Conservation (phyloP, 768 basidiomycete genomes). For the Amanita thiersii region DNA sequence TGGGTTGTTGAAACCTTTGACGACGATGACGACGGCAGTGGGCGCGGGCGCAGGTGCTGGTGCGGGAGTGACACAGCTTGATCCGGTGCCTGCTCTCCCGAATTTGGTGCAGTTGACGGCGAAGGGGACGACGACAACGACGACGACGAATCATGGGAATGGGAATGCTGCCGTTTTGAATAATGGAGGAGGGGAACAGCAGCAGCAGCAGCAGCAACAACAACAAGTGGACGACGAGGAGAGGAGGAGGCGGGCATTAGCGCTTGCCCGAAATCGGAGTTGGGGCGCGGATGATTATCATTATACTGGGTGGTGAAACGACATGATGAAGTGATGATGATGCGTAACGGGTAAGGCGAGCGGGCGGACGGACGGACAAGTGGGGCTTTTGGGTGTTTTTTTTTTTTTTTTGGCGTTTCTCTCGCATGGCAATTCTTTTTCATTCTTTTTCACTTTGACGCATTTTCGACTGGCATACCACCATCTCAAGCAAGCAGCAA, state of each 20-base stretch:
- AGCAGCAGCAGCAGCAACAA: not conserved
- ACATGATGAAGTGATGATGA: conserved; percentile 2
- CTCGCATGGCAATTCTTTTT: too few relatives aligned
- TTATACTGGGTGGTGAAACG: conserved; percentile 4
- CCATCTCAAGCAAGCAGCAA: too few relatives aligned
- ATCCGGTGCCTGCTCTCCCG: conserved; percentile 13
- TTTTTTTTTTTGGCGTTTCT: too few relatives aligned
- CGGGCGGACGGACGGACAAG: too few relatives aligned
- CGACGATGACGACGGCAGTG: conserved; percentile 27
- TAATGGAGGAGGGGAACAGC: too few relatives aligned
- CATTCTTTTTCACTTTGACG: too few relatives aligned
- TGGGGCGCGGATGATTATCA: conserved; percentile 7
- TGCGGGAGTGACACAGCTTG: conserved; percentile 12
- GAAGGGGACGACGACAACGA: conserved; percentile 22
- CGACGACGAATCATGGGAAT: not conserved
- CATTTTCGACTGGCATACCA: too few relatives aligned
- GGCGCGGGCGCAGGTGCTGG: conserved; percentile 29
- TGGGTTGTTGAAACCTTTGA: conserved; percentile 23
- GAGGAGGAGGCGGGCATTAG: not conserved
- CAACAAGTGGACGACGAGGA: conserved; percentile 11
- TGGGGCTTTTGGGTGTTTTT: too few relatives aligned
- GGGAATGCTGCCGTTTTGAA: not conserved
- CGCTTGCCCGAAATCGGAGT: conserved; percentile 9
- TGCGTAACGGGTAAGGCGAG: too few relatives aligned
- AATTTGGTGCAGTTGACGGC: conserved; percentile 34